phyloP scores from a whole-genome alignment of 1,284 basidiomycete species.

The Phlebopus sp. region DNA sequence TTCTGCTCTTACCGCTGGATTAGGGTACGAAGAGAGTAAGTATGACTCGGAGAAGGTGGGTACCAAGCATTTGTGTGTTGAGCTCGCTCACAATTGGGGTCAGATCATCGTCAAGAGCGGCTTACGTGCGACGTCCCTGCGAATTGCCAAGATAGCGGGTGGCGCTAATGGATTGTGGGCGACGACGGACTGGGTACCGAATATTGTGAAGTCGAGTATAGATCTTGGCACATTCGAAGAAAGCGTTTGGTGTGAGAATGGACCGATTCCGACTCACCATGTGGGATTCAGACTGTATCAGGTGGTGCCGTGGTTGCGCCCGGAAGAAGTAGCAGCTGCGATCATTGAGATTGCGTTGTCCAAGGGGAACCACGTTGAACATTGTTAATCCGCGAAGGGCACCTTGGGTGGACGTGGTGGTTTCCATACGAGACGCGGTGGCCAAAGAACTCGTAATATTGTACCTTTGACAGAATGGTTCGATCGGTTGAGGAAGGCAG shows the following conservation, averaged over 20 bases:
- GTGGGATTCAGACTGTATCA: neutral
- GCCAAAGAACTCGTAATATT: neutral
- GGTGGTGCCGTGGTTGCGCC: slow-evolving; percentile 12
- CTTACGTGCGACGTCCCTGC: slow-evolving; percentile 15
- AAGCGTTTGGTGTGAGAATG: slow-evolving; percentile 13
- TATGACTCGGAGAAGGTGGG: slow-evolving; percentile 31
- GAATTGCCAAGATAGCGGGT: slow-evolving; percentile 25
- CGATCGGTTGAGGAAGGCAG: slow-evolving; percentile 1
- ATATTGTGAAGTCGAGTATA: slow-evolving; percentile 21
- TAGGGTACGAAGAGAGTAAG: slow-evolving; percentile 9
- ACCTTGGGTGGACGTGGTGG: slow-evolving; percentile 5
- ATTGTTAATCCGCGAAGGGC: slow-evolving; percentile 12
- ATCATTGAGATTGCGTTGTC: slow-evolving; percentile 11
- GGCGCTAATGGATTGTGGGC: slow-evolving; percentile 21
- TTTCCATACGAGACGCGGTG: slow-evolving; percentile 2
- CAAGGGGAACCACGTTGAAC: slow-evolving; percentile 2
- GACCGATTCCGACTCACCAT: neutral
- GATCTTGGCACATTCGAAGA: slow-evolving; percentile 22
- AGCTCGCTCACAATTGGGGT: no score
- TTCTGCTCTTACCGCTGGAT: neutral
- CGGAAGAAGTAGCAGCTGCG: slow-evolving; percentile 8
- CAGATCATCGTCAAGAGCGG: slow-evolving; percentile 19
- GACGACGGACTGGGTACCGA: slow-evolving; percentile 24
- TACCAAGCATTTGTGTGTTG: neutral
- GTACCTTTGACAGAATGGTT: slow-evolving; percentile 9